Conservation (phyloP, 1,139 yeast species). For the Ashbya aceris region DNA sequence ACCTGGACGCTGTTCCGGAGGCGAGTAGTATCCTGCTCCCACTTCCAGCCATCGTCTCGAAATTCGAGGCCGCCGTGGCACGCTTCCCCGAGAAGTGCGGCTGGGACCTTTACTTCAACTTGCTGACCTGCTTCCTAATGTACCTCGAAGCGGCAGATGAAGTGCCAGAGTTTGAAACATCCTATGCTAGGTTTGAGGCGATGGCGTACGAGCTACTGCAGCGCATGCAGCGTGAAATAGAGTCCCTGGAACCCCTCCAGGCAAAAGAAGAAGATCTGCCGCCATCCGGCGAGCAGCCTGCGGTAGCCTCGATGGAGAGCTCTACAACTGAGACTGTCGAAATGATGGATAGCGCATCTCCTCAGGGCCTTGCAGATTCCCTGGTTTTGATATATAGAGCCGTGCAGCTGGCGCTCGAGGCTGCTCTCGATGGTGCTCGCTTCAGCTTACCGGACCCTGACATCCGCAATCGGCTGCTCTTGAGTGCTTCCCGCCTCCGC, state of each 20-base stretch:
- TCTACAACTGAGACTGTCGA: slow-evolving; percentile 16
- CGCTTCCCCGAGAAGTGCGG: slow-evolving; percentile 15
- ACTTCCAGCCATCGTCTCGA: slow-evolving; percentile 16
- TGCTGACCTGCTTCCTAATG: slow-evolving; percentile 21
- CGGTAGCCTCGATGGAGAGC: too few relatives aligned
- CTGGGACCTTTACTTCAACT: slow-evolving; percentile 29
- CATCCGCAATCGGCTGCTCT: slow-evolving; percentile 18
- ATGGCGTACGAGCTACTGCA: neutral
- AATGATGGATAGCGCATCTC: slow-evolving; percentile 22
- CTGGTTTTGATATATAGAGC: slow-evolving; percentile 17
- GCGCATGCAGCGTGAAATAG: neutral
- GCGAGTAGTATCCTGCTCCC: slow-evolving; percentile 12
- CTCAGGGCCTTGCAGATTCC: slow-evolving; percentile 18
- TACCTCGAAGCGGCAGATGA: slow-evolving; percentile 18
- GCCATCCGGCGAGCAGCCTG: too few relatives aligned
- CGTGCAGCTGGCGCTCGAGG: slow-evolving; percentile 16
- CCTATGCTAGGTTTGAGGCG: neutral
- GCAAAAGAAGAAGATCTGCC: too few relatives aligned
- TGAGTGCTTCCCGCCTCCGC: slow-evolving; percentile 12
- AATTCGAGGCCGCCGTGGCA: slow-evolving; percentile 18
- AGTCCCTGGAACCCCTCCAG: neutral
- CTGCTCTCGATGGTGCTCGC: slow-evolving; percentile 4
- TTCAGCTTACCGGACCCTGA: neutral
- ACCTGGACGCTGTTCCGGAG: slow-evolving; percentile 18
- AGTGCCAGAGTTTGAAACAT: neutral